A percentile compares a stretch with the other conserved stretches of the same genome.
phyloP scores from a whole-genome alignment of 2,329 filamentous ascomycete species.

The Phaeosphaeria sp. region DNA sequence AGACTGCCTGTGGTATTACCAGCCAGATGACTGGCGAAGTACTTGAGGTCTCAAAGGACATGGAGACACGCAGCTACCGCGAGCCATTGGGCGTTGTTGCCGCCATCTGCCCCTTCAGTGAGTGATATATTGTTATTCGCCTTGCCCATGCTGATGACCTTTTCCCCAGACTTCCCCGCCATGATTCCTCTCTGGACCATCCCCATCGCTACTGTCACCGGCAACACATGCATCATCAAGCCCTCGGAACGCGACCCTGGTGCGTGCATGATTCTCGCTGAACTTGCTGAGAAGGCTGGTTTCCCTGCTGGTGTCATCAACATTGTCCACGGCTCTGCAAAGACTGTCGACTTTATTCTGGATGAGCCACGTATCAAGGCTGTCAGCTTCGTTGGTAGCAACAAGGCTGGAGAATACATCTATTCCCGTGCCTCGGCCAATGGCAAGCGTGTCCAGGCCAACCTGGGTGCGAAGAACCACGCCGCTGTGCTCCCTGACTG shows the following conservation, averaged over 20 bases:
- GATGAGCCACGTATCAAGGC: constrained; percentile 87
- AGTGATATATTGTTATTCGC: constrained; percentile 37
- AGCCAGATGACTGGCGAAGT: constrained; percentile 84
- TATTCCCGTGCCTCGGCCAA: constrained; percentile 79
- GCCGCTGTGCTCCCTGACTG: constrained; percentile 82
- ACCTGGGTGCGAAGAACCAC: constrained; percentile 88
- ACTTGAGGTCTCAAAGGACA: constrained; percentile 85
- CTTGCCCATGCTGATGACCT: constrained; percentile 27
- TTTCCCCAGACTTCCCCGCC: constrained; percentile 75
- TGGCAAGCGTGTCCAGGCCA: constrained; percentile 87
- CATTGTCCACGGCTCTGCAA: constrained; percentile 79
- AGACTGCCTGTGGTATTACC: constrained; percentile 80
- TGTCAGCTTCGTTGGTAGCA: constrained; percentile 83
- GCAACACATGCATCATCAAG: constrained; percentile 85
- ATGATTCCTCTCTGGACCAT: constrained; percentile 96
- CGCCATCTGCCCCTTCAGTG: constrained; percentile 87
- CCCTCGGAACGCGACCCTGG: constrained; percentile 86
- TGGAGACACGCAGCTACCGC: constrained; percentile 84
- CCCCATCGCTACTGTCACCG: constrained; percentile 81
- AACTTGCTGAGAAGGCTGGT: constrained; percentile 79
- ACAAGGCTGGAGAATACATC: constrained; percentile 90
- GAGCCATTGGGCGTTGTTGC: constrained; percentile 83
- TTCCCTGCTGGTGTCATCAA: constrained; percentile 85
- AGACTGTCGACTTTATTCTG: constrained; percentile 84
- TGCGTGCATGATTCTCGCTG: constrained; percentile 83